A percentile compares a stretch with the other conserved stretches of the same genome.
phyloP scores from a whole-genome alignment of 306 rosid genomes.

The Alnus rubra region DNA sequence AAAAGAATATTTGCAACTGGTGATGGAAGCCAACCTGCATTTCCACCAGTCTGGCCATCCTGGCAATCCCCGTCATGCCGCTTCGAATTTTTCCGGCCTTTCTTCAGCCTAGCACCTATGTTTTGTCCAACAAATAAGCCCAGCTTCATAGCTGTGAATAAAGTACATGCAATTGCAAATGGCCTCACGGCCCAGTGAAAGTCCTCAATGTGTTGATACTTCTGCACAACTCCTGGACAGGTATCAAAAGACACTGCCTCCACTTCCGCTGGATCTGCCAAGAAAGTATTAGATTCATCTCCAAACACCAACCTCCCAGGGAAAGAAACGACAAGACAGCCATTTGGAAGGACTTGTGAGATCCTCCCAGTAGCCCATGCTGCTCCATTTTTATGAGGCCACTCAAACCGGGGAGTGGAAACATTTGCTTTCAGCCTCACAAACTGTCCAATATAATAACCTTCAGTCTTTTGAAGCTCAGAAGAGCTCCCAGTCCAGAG shows the following conservation, averaged over 20 bases:
- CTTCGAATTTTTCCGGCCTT: conserved; percentile 18
- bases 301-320: conserved; percentile 69
- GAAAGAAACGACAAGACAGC: conserved; percentile 76
- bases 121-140: conserved; percentile 62
- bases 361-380: conserved; percentile 71
- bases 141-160: conserved; percentile 66
- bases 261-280: conserved; percentile 94
- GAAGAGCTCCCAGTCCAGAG: conserved; percentile 79
- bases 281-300: conserved; percentile 47
- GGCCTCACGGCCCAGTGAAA: conserved; percentile 90
- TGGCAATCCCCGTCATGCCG: conserved; percentile 11
- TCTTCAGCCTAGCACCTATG: conserved; percentile 36
- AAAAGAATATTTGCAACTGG: conserved; percentile 45
- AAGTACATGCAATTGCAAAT: conserved; percentile 56
- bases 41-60: conserved; percentile 36
- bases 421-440: conserved; percentile 62
- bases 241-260: conserved; percentile 63
- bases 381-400: conserved; percentile 66
- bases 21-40: conserved; percentile 40
- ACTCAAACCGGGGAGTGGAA: conserved; percentile 69
- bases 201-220: conserved; percentile 88
- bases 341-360: conserved; percentile 78
- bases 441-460: conserved; percentile 73
- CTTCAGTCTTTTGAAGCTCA: conserved; percentile 68
- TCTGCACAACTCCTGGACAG: conserved; percentile 67